These are phyloP conservation scores for Cladosporium sp. DNA, from an alignment of 2,329 filamentous ascomycete genomes.

Conservation along the genomic window DNA sequence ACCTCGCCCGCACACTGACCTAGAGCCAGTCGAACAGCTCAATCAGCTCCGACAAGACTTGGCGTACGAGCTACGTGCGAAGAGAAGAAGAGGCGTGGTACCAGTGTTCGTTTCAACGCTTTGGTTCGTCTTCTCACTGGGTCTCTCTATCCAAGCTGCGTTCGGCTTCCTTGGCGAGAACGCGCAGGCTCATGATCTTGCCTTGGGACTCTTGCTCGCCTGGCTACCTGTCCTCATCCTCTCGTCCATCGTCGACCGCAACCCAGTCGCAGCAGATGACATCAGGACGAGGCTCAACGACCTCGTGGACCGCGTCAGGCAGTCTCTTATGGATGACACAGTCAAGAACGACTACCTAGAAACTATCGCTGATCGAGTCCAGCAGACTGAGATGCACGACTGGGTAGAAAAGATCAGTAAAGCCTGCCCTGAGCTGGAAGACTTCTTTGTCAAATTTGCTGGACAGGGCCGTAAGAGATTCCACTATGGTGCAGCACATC, in stretches of 20 bases:
- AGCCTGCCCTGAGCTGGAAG: slow-evolving; percentile 23
- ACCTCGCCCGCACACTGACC: neutral
- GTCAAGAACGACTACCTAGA: slow-evolving; percentile 29
- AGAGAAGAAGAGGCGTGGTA: slow-evolving; percentile 38
- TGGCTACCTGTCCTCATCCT: slow-evolving; percentile 46
- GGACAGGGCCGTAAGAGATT: slow-evolving; percentile 36
- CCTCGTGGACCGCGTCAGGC: slow-evolving; percentile 35
- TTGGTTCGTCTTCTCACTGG: slow-evolving; percentile 41
- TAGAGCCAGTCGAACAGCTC: slow-evolving; percentile 20
- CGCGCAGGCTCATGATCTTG: slow-evolving; percentile 42
- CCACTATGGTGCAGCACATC: slow-evolving; percentile 38
- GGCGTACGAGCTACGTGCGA: slow-evolving; percentile 38
- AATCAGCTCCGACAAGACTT: slow-evolving; percentile 32
- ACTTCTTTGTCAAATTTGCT: slow-evolving; percentile 40
- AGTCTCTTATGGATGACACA: slow-evolving; percentile 28
- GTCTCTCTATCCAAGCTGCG: slow-evolving; percentile 34
- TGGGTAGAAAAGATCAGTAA: slow-evolving; percentile 27
- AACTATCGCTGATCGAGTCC: slow-evolving; percentile 24
- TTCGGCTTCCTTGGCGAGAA: slow-evolving; percentile 37
- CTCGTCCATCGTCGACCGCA: slow-evolving; percentile 44
- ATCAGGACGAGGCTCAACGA: slow-evolving; percentile 38
- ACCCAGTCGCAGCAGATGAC: slow-evolving; percentile 40
- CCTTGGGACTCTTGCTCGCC: slow-evolving; percentile 41
- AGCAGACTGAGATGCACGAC: slow-evolving; percentile 22
- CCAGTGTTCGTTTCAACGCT: slow-evolving; percentile 40